Conservation (phyloP, 805 yeast species). For the Hanseniaspora guilliermondii region DNA sequence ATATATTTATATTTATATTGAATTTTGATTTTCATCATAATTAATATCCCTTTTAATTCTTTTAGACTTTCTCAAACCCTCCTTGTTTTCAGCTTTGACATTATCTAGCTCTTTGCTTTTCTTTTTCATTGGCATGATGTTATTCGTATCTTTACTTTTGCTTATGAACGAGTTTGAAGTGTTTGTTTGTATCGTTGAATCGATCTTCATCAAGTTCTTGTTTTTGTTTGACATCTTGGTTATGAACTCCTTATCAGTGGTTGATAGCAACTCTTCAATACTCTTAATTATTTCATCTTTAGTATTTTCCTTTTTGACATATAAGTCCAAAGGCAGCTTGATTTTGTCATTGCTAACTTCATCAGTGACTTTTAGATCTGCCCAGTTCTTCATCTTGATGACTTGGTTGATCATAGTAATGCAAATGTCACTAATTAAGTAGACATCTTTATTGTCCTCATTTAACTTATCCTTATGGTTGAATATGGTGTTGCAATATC, state of each 20-base stretch:
- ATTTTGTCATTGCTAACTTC: background rate
- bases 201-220: background rate
- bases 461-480: slow-evolving; percentile 5
- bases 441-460: slow-evolving; percentile 3
- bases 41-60: slow-evolving; percentile 4
- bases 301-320: slow-evolving; percentile 1
- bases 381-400: slow-evolving; percentile 1
- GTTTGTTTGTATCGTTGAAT: too few relatives aligned
- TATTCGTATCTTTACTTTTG: background rate
- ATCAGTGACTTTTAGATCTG: background rate
- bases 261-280: background rate
- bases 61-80: slow-evolving; percentile 1
- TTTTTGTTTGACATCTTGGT: background rate
- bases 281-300: background rate
- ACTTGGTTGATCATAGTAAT: slow-evolving; percentile 1
- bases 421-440: slow-evolving; percentile 1
- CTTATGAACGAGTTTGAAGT: background rate
- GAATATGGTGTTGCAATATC: slow-evolving; percentile 3
- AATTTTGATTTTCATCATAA: background rate
- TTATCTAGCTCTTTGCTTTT: background rate
- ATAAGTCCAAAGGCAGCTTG: slow-evolving; percentile 6
- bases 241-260: background rate
- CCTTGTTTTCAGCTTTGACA: background rate
- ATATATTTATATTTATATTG: background rate
- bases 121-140: background rate